Base-by-base conservation (phyloP, 257 asterid genomes). In the Rubia yunnanensis region DNA sequence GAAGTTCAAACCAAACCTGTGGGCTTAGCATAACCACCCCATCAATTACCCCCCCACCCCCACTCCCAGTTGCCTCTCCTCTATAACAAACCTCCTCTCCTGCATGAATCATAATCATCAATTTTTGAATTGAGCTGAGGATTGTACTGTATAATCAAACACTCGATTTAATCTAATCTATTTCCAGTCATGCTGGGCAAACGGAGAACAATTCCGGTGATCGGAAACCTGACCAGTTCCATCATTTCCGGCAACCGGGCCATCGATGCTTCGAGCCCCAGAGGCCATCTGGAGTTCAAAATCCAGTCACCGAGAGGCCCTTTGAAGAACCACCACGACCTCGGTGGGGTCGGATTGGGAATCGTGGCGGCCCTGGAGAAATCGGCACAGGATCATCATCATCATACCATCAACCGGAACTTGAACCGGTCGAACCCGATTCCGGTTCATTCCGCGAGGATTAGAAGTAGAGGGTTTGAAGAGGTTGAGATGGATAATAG, bases 311-410 rank as follows among this genome's bases (percentile, higher is more conserved):
- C 95, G 0, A 78, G 82, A 66, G 83, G 84, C 17, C 60, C 75
- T 39, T 11, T 39, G 48, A 44, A 44, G 0, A 88, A 76, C 59
- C 73, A 60, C 28, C 83, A 78, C 30, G 95, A 89, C 69, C 60
- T 78, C 39, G 95, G 91, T 8, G 96, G 95, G 0, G 95, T 85
- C 52, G 98, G 96, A 4, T 72, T 92, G 28, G 94, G 92, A 10
- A 89, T 92, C 31, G 96, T 92, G 11, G 96, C 95, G 9, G 95
- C 95, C 34, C 85, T 91, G 0, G 95, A 88, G 17, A 86, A 81
- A 27, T 69, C 95, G 35, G 62, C 77, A 5, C 52, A 44, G 52
- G 52, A 44, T 5, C 71, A 64, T 3, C 72, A 64, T 3, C 52
- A 28, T 28, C 55, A 36, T 8, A 23, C 14, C 14, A 31, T 27